These are phyloP conservation scores for Penicillium sp. DNA, from an alignment of 2,329 filamentous ascomycete genomes.

Conservation along the genomic window DNA sequence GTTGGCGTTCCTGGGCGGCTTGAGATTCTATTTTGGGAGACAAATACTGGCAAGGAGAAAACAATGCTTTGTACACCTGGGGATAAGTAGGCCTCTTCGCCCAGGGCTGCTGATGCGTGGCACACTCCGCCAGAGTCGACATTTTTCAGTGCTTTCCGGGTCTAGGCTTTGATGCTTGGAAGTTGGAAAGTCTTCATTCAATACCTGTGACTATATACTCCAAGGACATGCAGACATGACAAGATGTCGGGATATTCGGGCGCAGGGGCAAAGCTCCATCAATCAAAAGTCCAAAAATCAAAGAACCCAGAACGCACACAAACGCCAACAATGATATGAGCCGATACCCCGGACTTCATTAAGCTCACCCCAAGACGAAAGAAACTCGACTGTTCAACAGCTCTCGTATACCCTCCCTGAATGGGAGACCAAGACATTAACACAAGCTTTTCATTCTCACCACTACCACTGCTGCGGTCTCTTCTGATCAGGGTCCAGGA, in stretches of 20 bases:
- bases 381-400: background rate
- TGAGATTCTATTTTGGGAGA: constrained; percentile 8
- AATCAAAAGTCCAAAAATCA: background rate
- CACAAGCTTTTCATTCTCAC: background rate
- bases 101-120: background rate
- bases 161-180: background rate
- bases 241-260: constrained; percentile 7
- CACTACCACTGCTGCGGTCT: constrained; percentile 1
- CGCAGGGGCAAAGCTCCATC: background rate
- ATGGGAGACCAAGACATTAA: background rate
- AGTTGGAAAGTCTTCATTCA: background rate
- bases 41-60: background rate
- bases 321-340: constrained; percentile 6
- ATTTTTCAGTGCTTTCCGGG: background rate
- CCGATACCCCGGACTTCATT: constrained; percentile 1
- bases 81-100: background rate
- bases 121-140: too few species aligned
- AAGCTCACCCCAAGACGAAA: background rate
- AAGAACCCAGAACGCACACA: background rate
- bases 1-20: background rate
- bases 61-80: background rate
- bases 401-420: background rate
- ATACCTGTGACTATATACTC: background rate
- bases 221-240: constrained; percentile 9
- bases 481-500: constrained; percentile 10